Conservation (phyloP, 768 basidiomycete genomes). For the Guyanaporus albipodus region DNA sequence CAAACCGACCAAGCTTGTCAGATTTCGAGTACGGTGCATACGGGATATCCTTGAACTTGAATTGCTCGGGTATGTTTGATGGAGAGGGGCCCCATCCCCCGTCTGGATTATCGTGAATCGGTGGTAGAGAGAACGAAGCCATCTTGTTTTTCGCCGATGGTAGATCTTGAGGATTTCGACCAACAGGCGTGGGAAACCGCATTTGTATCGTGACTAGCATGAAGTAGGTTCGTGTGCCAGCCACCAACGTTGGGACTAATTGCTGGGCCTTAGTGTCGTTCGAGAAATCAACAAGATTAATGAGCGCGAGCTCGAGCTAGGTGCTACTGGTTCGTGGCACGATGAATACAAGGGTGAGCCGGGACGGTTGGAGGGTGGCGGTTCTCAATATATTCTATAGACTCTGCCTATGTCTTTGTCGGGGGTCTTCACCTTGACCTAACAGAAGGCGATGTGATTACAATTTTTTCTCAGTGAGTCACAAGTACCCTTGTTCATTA, state of each 20-base stretch:
- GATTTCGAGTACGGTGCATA: constrained; percentile 99
- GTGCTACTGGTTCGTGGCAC: constrained; percentile 81
- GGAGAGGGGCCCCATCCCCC: constrained; percentile 91
- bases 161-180: constrained; percentile 21
- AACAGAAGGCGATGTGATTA: constrained; percentile 96
- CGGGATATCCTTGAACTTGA: constrained; percentile 98
- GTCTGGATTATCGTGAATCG: constrained; percentile 87
- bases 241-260: constrained; percentile 5
- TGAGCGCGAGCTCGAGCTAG: constrained; percentile 80
- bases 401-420: constrained; percentile 93
- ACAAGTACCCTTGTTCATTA: neutral
- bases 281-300: constrained; percentile 94
- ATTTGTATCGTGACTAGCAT: constrained; percentile 38
- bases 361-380: neutral
- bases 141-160: constrained; percentile 35
- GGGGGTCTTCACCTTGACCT: constrained; percentile 86
- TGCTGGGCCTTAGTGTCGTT: constrained; percentile 59
- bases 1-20: constrained; percentile 95
- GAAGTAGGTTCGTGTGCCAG: constrained; percentile 54
- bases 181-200: constrained; percentile 22
- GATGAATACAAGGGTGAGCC: constrained; percentile 82
- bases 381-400: constrained; percentile 34
- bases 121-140: constrained; percentile 82
- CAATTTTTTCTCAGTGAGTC: constrained; percentile 95
- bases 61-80: constrained; percentile 80